Base-by-base conservation (phyloP, 2,329 filamentous ascomycete genomes). In the Ascochyta viciae-villosae region DNA sequence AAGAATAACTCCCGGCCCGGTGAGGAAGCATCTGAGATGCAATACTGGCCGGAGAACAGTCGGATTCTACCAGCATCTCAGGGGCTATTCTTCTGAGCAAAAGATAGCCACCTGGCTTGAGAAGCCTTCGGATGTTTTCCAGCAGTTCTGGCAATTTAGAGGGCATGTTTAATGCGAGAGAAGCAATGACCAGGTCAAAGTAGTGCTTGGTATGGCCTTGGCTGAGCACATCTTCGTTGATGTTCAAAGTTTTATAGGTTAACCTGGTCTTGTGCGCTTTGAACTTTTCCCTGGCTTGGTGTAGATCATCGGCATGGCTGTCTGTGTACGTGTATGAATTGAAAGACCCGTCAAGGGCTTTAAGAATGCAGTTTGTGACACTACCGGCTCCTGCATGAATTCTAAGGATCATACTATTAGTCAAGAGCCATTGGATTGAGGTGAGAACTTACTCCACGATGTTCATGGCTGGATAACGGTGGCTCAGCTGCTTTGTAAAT, bases 51-150 rank as follows among this genome's bases (percentile, higher is more conserved):
- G 19, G 19, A 19, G 19, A 19, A 19, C 19, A 19, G 2, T 3
- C 19, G 19, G 3, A 3, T 19, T 19, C 19, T 19, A 19, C 19
- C 19, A 19, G 19, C 19, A 19, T 3, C 19, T 19, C 24, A 26
- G 24, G 24, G 24, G 24, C 24, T 6, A 26, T 19, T 19, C 19
- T 19, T 19, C 3, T 3, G 24, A 26, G 24, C 8, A 54, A 71
- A 60, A 83, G 27, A 23, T 78, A 75, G 0, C 81, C 82, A 1
- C 77, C 79, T 0, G 81, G 78, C 19, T 57, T 64, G 0, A 72
- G 57, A 1, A 73, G 44, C 6, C 34, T 37, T 5, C 64, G 54
- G 0, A 55, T 37, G 29, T 67, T 58, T 1, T n/a, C 7, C 27
- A 70, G 12, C 0, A 63, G 57, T 12, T 50, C 10, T 8, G 57